Evolutionary conservation across 108 stramenopile species (phyloP).

Genomic region (Cyclostephanos invisitatus): DNA sequence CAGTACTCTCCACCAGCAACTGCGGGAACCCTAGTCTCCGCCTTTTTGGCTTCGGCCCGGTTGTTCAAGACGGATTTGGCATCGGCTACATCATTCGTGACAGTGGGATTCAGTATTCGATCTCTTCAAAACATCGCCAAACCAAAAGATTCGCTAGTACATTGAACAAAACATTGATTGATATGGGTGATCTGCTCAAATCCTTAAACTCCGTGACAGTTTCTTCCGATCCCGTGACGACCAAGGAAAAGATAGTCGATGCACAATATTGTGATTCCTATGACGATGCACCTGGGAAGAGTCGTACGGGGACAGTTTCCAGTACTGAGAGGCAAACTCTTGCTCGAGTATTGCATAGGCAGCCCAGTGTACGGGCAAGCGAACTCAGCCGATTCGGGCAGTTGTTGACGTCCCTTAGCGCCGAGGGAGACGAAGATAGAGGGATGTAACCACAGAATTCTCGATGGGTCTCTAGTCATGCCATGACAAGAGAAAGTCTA

Average conservation of each 20-base stretch:
- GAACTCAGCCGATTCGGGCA: conserved; percentile 24
- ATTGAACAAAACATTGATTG: conserved; percentile 56
- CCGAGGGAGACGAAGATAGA: neutral
- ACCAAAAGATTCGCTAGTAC: conserved; percentile 71
- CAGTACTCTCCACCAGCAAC: conserved; percentile 81
- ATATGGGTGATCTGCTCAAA: conserved; percentile 44
- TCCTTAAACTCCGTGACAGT: conserved; percentile 37
- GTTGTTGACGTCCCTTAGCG: neutral
- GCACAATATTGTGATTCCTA: conserved; percentile 36
- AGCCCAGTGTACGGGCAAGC: conserved; percentile 22
- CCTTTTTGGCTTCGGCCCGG: conserved; percentile 89
- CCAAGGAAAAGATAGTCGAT: neutral
- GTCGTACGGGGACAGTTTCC: neutral
- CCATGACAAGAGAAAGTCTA: too few species aligned
- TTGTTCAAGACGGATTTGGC: conserved; percentile 58
- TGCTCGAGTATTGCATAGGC: conserved; percentile 31
- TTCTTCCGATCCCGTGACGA: conserved; percentile 2
- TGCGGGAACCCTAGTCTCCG: conserved; percentile 86
- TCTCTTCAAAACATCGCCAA: conserved; percentile 81
- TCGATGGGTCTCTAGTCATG: too few species aligned
- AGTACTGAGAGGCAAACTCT: neutral
- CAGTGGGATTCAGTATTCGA: conserved; percentile 65
- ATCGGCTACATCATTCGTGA: conserved; percentile 91
- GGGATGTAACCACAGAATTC: neutral
- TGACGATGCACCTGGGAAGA: conserved; percentile 10